These are phyloP conservation scores for Aureobasidium sp. DNA, from an alignment of 2,329 filamentous ascomycete genomes.

Conservation along the genomic window DNA sequence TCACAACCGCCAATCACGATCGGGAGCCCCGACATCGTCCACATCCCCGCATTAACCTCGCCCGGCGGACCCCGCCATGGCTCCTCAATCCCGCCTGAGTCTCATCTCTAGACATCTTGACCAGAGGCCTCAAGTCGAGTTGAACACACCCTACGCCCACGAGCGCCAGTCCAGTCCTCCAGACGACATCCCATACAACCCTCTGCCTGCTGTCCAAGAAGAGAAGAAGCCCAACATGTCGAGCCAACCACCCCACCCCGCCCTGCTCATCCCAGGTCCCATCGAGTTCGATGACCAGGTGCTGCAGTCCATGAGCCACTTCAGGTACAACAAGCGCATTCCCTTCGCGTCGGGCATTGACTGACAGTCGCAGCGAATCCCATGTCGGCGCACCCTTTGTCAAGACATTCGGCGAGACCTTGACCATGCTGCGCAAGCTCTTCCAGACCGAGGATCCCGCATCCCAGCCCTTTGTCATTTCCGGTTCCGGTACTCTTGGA, in stretches of 20 bases:
- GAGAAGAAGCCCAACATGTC: constrained; percentile 42
- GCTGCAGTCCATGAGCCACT: constrained; percentile 88
- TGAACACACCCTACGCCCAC: constrained; percentile 56
- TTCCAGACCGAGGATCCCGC: constrained; percentile 80
- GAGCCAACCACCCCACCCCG: constrained; percentile 51
- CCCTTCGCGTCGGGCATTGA: not conserved
- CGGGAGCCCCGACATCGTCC: not conserved
- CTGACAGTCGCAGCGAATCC: constrained; percentile 58
- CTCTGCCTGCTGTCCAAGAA: constrained; percentile 18
- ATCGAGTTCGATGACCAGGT: constrained; percentile 99
- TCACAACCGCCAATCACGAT: not conserved
- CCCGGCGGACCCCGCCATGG: constrained; percentile 8
- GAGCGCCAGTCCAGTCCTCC: constrained; percentile 44
- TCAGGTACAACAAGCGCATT: constrained; percentile 51
- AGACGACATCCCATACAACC: constrained; percentile 44
- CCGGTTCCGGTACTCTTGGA: constrained; percentile 87
- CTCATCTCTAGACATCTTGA: constrained; percentile 55
- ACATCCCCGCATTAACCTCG: not conserved
- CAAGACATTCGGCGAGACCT: constrained; percentile 78
- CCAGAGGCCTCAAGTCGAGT: constrained; percentile 45
- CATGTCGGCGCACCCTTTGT: constrained; percentile 88
- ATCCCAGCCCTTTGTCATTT: constrained; percentile 86
- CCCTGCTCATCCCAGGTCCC: constrained; percentile 90
- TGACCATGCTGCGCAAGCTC: constrained; percentile 80
- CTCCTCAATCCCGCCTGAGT: constrained; percentile 38